Conservation (phyloP, 1,139 yeast genomes). For the Nematodospora anomalae region DNA sequence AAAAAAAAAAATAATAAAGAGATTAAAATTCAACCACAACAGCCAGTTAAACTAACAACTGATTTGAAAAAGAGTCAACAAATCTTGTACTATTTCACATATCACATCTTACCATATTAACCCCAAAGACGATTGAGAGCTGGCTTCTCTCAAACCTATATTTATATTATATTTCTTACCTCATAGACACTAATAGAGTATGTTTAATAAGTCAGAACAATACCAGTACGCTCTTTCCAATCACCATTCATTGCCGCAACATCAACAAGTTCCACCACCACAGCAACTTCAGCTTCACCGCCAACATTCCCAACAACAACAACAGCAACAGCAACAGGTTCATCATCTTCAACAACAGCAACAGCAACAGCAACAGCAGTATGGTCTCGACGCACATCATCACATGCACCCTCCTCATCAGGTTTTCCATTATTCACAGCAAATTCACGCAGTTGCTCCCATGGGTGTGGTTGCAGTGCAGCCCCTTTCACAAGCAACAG, state of each 20-base stretch:
- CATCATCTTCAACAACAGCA: constrained; percentile 2
- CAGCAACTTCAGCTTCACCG: not conserved
- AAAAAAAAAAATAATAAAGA: too few relatives aligned
- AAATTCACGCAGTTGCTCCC: constrained; percentile 6
- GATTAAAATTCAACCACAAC: too few relatives aligned
- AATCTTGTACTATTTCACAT: too few relatives aligned
- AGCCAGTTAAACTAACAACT: too few relatives aligned
- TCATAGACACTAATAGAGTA: not conserved
- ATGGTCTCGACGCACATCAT: not conserved
- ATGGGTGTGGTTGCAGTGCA: constrained; percentile 4
- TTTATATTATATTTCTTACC: not conserved
- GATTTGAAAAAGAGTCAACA: too few relatives aligned
- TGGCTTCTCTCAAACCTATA: not conserved
- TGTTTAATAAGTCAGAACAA: constrained; percentile 10
- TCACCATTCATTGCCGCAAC: constrained; percentile 3
- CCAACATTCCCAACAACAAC: constrained; percentile 5
- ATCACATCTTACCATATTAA: too few relatives aligned
- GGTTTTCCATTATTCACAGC: not conserved
- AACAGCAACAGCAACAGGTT: constrained; percentile 2
- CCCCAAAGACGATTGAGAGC: too few relatives aligned
- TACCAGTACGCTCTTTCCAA: not conserved
- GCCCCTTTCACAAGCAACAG: constrained; percentile 1
- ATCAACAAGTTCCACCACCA: constrained; percentile 1
- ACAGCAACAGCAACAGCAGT: constrained; percentile 1
- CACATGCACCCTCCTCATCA: constrained; percentile 1